Percentiles rank a stretch among this genome's conserved stretches.
Conservation (phyloP, 1,139 yeast species). For the Saccharomyces hybrid region DNA sequence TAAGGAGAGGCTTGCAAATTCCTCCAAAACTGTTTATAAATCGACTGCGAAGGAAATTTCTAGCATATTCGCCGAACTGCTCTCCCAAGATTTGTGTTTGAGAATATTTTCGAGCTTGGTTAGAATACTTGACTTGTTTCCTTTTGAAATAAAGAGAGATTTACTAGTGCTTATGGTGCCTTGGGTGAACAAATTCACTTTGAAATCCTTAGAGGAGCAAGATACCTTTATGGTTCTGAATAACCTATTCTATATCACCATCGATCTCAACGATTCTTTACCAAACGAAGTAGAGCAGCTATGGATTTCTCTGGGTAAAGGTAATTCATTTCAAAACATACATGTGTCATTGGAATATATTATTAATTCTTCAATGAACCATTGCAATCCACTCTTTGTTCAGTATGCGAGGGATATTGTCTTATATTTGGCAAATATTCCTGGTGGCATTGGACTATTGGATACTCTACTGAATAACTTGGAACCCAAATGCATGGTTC, state of each 20-base stretch:
- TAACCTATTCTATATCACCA: conserved; percentile 78
- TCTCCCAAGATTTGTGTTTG: conserved; percentile 27
- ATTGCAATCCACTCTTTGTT: conserved; percentile 68
- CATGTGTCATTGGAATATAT: conserved; percentile 67
- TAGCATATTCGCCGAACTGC: conserved; percentile 32
- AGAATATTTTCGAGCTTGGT: conserved; percentile 29
- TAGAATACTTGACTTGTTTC: conserved; percentile 24
- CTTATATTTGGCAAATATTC: conserved; percentile 52
- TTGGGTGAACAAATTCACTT: conserved; percentile 78
- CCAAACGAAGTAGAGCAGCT: conserved; percentile 86
- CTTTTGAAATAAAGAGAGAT: conserved; percentile 56
- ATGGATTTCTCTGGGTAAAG: conserved; percentile 87
- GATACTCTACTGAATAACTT: conserved; percentile 62
- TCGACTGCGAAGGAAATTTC: conserved; percentile 33
- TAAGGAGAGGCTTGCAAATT: conserved; percentile 30
- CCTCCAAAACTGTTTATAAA: conserved; percentile 32
- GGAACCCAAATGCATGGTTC: conserved; percentile 84
- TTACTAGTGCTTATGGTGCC: conserved; percentile 75
- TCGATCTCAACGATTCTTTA: conserved; percentile 61
- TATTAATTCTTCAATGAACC: conserved; percentile 58
- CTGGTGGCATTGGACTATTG: conserved; percentile 31
- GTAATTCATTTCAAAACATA: conserved; percentile 57
- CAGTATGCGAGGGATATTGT: conserved; percentile 74
- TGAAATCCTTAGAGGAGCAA: conserved; percentile 39
- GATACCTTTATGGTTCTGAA: conserved; percentile 63